These are phyloP conservation scores for Penicillium samsonianum DNA, from an alignment of 495 filamentous ascomycete genomes.

Conservation along the genomic window DNA sequence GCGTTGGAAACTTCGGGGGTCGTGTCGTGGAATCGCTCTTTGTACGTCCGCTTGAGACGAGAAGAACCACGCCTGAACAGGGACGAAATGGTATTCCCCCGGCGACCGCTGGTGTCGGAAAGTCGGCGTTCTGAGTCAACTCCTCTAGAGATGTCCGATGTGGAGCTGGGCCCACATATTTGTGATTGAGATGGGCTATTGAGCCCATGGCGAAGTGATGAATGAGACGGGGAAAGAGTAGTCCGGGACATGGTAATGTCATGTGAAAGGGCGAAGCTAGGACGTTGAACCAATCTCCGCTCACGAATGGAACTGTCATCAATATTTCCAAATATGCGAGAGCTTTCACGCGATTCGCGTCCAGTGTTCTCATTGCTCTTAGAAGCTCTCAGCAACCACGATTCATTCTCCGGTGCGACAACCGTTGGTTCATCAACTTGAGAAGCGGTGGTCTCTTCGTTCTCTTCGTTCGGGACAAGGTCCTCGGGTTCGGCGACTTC, in stretches of 20 bases:
- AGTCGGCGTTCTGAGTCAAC: conserved; percentile 44
- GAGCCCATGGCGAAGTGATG: conserved; percentile 53
- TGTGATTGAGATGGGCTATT: conserved; percentile 57
- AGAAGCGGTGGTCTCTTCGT: not conserved
- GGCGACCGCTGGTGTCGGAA: conserved; percentile 49
- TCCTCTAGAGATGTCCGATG: conserved; percentile 48
- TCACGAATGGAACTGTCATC: conserved; percentile 44
- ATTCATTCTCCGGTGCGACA: conserved; percentile 22
- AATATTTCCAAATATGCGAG: conserved; percentile 37
- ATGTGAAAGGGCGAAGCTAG: conserved; percentile 44
- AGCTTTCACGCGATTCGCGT: conserved; percentile 38
- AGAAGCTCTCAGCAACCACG: conserved; percentile 39
- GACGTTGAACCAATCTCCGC: conserved; percentile 30
- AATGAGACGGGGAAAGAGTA: conserved; percentile 57
- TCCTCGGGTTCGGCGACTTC: conserved; percentile 8
- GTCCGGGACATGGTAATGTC: conserved; percentile 54
- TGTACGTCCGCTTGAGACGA: conserved; percentile 58
- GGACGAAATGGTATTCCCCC: conserved; percentile 57
- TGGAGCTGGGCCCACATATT: conserved; percentile 50
- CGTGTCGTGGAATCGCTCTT: conserved; percentile 53
- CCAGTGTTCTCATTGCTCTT: conserved; percentile 26
- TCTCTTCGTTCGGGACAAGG: not conserved
- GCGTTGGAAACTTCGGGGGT: conserved; percentile 74
- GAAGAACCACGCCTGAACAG: conserved; percentile 71
- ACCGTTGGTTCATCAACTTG: conserved; percentile 14